Evolutionary conservation across 2,329 filamentous ascomycete genomes (phyloP).

Genomic region (Pseudopyrenochaeta lycopersici): DNA sequence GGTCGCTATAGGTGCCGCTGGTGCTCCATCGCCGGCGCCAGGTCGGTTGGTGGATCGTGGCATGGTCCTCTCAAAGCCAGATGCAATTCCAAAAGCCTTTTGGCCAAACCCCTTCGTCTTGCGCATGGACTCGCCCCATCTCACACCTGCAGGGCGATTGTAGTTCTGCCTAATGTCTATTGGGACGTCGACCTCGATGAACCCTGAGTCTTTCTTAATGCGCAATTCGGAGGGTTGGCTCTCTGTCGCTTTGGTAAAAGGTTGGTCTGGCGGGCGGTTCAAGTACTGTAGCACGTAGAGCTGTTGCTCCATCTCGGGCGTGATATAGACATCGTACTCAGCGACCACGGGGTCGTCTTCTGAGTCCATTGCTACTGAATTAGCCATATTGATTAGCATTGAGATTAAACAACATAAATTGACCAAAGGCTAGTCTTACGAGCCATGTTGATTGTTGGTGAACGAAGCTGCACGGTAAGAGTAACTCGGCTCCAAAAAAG

Average conservation of each 20-base stretch:
- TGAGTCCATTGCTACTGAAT: slow-evolving; percentile 34
- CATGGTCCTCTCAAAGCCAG: slow-evolving; percentile 53
- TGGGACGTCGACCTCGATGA: slow-evolving; percentile 92
- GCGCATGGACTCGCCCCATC: slow-evolving; percentile 80
- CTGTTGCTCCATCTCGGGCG: slow-evolving; percentile 68
- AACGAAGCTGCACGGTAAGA: slow-evolving; percentile 10
- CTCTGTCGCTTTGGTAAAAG: slow-evolving; percentile 64
- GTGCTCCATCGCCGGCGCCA: slow-evolving; percentile 30
- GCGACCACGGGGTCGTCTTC: slow-evolving; percentile 59
- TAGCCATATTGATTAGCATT: slow-evolving; percentile 9
- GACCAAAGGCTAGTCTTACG: slow-evolving; percentile 28
- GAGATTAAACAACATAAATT: neutral
- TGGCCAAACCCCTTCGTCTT: slow-evolving; percentile 57
- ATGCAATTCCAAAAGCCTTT: slow-evolving; percentile 57
- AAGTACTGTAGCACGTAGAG: slow-evolving; percentile 87
- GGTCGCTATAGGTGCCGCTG: slow-evolving; percentile 30
- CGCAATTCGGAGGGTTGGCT: slow-evolving; percentile 75
- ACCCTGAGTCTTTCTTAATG: slow-evolving; percentile 81
- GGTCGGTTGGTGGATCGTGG: slow-evolving; percentile 38
- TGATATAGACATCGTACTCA: slow-evolving; percentile 85
- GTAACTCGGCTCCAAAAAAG: slow-evolving; percentile 23
- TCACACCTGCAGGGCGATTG: slow-evolving; percentile 81
- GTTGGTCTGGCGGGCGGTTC: slow-evolving; percentile 72
- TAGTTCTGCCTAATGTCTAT: slow-evolving; percentile 76
- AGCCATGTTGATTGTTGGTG: slow-evolving; percentile 31